Evolutionary conservation across 2,329 filamentous ascomycete genomes (phyloP), one percentile per base, ranked within the genome.

Genomic region (Amphichorda felina): DNA sequence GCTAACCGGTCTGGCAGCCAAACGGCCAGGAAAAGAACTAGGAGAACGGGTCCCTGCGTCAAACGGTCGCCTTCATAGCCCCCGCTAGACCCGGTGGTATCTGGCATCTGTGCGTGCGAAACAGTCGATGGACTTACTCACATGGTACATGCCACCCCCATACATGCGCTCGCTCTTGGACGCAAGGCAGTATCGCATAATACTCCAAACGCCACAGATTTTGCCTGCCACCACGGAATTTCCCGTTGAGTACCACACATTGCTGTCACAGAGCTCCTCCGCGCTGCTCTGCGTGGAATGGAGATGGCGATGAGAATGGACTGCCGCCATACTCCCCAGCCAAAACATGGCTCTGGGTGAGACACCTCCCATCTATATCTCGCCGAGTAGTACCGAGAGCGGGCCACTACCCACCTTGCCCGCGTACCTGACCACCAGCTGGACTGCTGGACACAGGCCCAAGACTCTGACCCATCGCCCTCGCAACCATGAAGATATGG

Each of bases 341-440:
- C 22, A n/a, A 33, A 37, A 32, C 35, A 37, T 31, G 28, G 28
- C 11, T 13, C 16, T 26, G 41, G 29, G 15, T 54, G 45, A 55
- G 50, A 55, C 53, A 55, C 8, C 27, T 17, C 34, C 41, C 17
- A 30, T 9, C 18, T 30, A 15, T 37, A 46, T 45, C 43, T 42
- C 43, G 39, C 43, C 45, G 43, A 50, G 39, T 37, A 39, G 40
- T 42, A 29, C 43, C 43, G 40, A 43, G 38, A 38, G 27, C 17
- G 21, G 27, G n/a, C 13, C 27, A n/a, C n/a, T n/a, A n/a, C 30
- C 14, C 14, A 17, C 24, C 15, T 25, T 13, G 27, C 17, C 7
- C 10, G 8, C 30, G 30, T 32, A 32, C 31, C 27, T 29, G 13
- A 29, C 7, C n/a, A n/a, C n/a, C n/a, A n/a, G n/a, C n/a, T n/a